Conservation (phyloP, 2,329 filamentous ascomycete genomes). For the Ceratocystis lukuohia region DNA sequence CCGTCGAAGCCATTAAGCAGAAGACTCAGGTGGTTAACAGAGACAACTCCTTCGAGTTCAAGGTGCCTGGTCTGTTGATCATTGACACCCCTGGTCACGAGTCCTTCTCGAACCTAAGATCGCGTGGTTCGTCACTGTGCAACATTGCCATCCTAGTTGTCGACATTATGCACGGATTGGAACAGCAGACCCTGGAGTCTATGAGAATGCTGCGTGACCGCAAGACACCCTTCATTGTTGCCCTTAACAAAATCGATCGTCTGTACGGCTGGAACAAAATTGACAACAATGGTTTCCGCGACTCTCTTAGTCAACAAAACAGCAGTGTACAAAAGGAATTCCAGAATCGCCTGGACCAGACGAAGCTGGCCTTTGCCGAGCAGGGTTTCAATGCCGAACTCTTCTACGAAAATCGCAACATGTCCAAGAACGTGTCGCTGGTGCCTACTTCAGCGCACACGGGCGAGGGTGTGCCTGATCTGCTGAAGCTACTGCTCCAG, state of each 20-base stretch:
- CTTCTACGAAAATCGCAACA: slow-evolving; percentile 95
- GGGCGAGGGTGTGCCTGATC: slow-evolving; percentile 97
- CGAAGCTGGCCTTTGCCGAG: slow-evolving; percentile 87
- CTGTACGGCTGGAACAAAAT: slow-evolving; percentile 98
- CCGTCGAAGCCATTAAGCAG: slow-evolving; percentile 76
- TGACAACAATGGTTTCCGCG: slow-evolving; percentile 95
- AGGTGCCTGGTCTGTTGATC: slow-evolving; percentile 87
- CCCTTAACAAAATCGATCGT: slow-evolving; percentile 99
- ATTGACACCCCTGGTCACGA: slow-evolving; percentile 99
- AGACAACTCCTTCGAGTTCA: slow-evolving; percentile 85
- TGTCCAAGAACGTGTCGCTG: slow-evolving; percentile 87
- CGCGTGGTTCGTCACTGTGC: slow-evolving; percentile 91
- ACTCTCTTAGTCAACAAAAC: slow-evolving; percentile 78
- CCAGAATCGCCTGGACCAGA: slow-evolving; percentile 73
- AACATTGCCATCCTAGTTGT: slow-evolving; percentile 99
- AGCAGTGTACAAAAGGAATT: slow-evolving; percentile 93
- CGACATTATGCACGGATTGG: slow-evolving; percentile 98
- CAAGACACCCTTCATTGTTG: slow-evolving; percentile 96
- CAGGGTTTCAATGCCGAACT: slow-evolving; percentile 97
- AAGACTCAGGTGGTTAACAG: slow-evolving; percentile 91
- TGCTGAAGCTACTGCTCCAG: slow-evolving; percentile 87
- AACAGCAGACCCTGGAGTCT: slow-evolving; percentile 92
- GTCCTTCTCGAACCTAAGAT: slow-evolving; percentile 97
- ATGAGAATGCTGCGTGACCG: slow-evolving; percentile 87
- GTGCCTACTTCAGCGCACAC: slow-evolving; percentile 95